Evolutionary conservation across 345 rosid species (phyloP), one percentile per base, ranked within the genome.

Genomic region (Capsella bursapastoris): DNA sequence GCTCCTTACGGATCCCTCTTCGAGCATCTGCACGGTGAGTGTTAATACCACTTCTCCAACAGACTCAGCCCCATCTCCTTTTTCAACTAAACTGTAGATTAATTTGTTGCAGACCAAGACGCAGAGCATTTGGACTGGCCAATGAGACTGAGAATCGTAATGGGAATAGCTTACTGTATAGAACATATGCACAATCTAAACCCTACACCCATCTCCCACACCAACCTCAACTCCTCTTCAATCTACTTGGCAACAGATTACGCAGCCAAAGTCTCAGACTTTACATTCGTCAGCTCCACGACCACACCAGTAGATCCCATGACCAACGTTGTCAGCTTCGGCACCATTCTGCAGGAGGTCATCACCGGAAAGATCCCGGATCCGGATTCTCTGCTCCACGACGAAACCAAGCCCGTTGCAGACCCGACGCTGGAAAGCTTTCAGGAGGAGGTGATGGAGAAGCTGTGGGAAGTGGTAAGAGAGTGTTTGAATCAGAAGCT

Each of bases 81-180:
- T 25, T 6, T 2, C 43, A 38, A 48, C 56, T 37, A 57, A 22
- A 50, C n/a, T 57, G 47, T 65, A 10, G 22, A 14, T 44, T 15
- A 15, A 2, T 7, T 0, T 4, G 61, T 5, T 27, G 83, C 88
- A 95, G 99, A 83, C 67, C 81, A 83, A 82, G 96, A 89, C 74
- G 81, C 94, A 15, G 98, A 95, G 72, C 98, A 89, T 70, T 83
- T 95, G 83, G 87, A 90, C 75, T 95, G 98, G 99, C 81, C 72
- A 55, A 86, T 76, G 86, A 78, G 99, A 79, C 56, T 89, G 18
- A 81, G 99, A 66, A 90, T 90, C 72, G 84, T 82, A 56, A 88
- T 89, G 99, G 98, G 99, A 61, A 80, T 89, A 75, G 95, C 96
- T 9, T 95, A 90, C 81, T 92, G 98, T 83, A 85, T 92, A 1